Base-by-base conservation (phyloP, 139 green algal species). In the Coelastrella sp. region DNA sequence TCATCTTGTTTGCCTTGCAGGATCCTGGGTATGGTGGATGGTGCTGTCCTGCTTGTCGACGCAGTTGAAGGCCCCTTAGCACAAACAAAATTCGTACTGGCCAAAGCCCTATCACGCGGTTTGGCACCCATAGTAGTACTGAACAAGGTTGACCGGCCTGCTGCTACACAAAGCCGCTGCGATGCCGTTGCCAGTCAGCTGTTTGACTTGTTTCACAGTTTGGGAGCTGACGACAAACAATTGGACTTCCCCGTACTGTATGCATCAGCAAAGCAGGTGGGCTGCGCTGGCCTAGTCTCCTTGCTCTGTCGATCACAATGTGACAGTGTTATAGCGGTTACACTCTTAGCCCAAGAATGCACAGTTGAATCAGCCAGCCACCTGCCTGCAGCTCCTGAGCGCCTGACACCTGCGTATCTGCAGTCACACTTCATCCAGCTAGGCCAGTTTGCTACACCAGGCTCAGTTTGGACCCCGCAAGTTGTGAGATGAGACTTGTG, bases 81-180 rank as follows among this genome's bases (percentile, higher is more conserved):
- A 20, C 96, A 98, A 91, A 99, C 97, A 60, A 99, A 98, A 92
- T 98, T 97, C 93, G 97, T 99, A 77, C 78, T 99, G 54, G 92
- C 92, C 47, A 99, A 99, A 94, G 97, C 97, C 5, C 91, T 99
- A 4, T 87, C 88, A 71, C 84, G 89, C 5, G 94, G 95, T 16
- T 79, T 99, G 22, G 75, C 85, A 47, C 96, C 96, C 7, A 83
- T 99, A 16, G 96, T 99, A 47, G 92, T 99, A 17, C 90, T 99
- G 59, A 99, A 99, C 92, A 99, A 99, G 93, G 95, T 97, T 23
- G 92, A 91, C 73, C 76, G 89, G 23, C 90, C 86, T 8, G 87
- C 80, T 2, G 90, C 83, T n/a, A 94, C 81, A 0, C 75, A 82
- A 32, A 90, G 95, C 91, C 94, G 95, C 56, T 98, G 96, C 83